Evolutionary conservation across 2,329 filamentous ascomycete genomes (phyloP).

Genomic region (Fusarium sp.): DNA sequence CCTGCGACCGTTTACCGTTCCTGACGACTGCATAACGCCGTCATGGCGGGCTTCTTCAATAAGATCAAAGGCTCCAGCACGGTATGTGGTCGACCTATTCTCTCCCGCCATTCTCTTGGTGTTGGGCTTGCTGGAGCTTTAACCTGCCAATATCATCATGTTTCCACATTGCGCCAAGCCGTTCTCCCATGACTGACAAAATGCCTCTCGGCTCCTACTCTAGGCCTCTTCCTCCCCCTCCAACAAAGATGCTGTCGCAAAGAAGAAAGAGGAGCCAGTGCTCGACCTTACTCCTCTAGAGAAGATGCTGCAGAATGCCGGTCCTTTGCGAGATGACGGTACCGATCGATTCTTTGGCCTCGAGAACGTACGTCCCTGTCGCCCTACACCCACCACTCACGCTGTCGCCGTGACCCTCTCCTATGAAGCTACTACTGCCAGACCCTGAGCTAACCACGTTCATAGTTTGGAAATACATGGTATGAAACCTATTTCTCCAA

Average conservation of each 20-base stretch:
- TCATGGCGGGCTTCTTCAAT: conserved; percentile 72
- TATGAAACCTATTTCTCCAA: conserved; percentile 62
- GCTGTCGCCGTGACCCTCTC: conserved; percentile 1
- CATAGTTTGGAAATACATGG: conserved; percentile 97
- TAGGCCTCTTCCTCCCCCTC: conserved; percentile 62
- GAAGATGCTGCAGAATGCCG: conserved; percentile 86
- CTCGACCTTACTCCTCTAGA: conserved; percentile 75
- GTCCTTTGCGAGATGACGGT: conserved; percentile 86
- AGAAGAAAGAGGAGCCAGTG: conserved; percentile 72
- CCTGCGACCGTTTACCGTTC: conserved; percentile 28
- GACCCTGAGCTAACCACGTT: conserved; percentile 54
- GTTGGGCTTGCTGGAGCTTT: conserved; percentile 10
- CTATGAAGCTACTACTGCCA: conserved; percentile 7
- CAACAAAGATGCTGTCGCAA: conserved; percentile 63
- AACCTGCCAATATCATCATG: conserved; percentile 43
- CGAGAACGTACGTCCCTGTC: conserved; percentile 84
- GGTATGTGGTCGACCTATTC: conserved; percentile 60
- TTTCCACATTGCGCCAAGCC: conserved; percentile 35
- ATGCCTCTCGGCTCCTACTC: conserved; percentile 41
- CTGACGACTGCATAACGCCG: conserved; percentile 42
- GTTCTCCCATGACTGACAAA: conserved; percentile 51
- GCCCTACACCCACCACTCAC: conserved; percentile 15
- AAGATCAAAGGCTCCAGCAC: conserved; percentile 71
- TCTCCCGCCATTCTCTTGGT: conserved; percentile 12
- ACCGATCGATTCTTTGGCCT: conserved; percentile 99